A percentile compares a stretch with the other conserved stretches of the same genome.
Conservation (phyloP, 345 rosid species). For the Aethionema arabicum region DNA sequence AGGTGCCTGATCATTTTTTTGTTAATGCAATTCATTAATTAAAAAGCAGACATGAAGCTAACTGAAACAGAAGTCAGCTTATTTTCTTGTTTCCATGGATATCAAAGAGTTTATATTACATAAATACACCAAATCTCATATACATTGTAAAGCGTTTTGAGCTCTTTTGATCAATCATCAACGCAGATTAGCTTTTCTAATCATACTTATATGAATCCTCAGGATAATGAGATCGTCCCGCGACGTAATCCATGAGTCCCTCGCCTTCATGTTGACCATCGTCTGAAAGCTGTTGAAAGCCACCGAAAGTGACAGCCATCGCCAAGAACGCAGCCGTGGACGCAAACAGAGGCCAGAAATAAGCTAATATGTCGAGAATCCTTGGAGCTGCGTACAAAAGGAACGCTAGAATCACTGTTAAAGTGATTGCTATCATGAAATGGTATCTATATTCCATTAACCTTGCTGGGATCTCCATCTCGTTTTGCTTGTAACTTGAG, state of each 20-base stretch:
- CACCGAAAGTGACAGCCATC: constrained; percentile 56
- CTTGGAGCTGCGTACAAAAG: constrained; percentile 59
- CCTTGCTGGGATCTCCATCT: constrained; percentile 56
- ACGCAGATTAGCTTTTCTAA: background rate
- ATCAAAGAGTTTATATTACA: background rate
- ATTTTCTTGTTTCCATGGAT: constrained; percentile 9
- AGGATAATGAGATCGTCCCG: constrained; percentile 42
- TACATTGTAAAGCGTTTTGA: constrained; percentile 20
- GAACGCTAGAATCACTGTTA: constrained; percentile 35
- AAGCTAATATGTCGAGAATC: constrained; percentile 52
- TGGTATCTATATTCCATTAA: constrained; percentile 58
- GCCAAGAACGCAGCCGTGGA: constrained; percentile 70
- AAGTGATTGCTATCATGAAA: constrained; percentile 37
- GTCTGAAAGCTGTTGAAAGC: constrained; percentile 46
- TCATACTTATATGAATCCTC: constrained; percentile 31
- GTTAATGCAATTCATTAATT: too few species aligned
- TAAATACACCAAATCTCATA: constrained; percentile 13
- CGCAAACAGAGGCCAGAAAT: constrained; percentile 88
- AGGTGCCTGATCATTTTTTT: too few species aligned
- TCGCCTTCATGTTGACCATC: constrained; percentile 45
- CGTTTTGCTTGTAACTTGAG: constrained; percentile 8
- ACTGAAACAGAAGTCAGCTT: too few species aligned
- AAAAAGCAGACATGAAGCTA: too few species aligned
- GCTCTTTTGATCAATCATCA: background rate
- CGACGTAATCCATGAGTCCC: constrained; percentile 66